Conservation (phyloP, 306 rosid genomes). For the Datisca glomerata region DNA sequence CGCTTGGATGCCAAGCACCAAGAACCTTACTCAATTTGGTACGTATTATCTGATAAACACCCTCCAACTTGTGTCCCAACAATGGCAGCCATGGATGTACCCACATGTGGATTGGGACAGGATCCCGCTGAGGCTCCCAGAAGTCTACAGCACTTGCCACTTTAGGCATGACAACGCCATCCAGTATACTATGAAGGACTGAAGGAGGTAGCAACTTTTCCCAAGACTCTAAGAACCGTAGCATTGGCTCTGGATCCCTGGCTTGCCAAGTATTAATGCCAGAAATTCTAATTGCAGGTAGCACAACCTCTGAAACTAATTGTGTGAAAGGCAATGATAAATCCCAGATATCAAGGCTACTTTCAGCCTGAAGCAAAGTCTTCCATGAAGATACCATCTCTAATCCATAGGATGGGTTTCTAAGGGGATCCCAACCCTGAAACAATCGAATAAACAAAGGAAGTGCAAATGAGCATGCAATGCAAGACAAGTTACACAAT, state of each 20-base stretch:
- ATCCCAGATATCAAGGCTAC: conserved; percentile 64
- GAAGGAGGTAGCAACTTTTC: conserved; percentile 66
- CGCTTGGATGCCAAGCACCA: conserved; percentile 95
- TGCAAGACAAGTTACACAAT: conserved; percentile 71
- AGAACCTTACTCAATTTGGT: conserved; percentile 70
- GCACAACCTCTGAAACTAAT: conserved; percentile 74
- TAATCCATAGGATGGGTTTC: conserved; percentile 56
- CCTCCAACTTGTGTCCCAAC: conserved; percentile 72
- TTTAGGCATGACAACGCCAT: conserved; percentile 66
- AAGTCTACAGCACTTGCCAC: conserved; percentile 61
- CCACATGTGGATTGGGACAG: conserved; percentile 88
- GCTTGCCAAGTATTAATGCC: conserved; percentile 88
- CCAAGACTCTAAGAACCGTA: conserved; percentile 70
- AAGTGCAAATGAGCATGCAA: conserved; percentile 74
- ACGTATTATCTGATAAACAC: conserved; percentile 63
- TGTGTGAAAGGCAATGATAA: conserved; percentile 50
- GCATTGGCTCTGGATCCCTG: conserved; percentile 91
- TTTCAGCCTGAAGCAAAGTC: conserved; percentile 55
- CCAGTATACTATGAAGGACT: conserved; percentile 50
- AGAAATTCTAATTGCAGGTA: conserved; percentile 79
- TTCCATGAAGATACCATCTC: conserved; percentile 62
- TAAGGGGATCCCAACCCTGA: conserved; percentile 93
- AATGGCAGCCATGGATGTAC: conserved; percentile 94
- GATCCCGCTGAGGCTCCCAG: conserved; percentile 91
- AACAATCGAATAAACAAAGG: conserved; percentile 72